These are phyloP conservation scores for Annulohypoxylon truncatum DNA, from an alignment of 2,329 filamentous ascomycete species.

Conservation along the genomic window DNA sequence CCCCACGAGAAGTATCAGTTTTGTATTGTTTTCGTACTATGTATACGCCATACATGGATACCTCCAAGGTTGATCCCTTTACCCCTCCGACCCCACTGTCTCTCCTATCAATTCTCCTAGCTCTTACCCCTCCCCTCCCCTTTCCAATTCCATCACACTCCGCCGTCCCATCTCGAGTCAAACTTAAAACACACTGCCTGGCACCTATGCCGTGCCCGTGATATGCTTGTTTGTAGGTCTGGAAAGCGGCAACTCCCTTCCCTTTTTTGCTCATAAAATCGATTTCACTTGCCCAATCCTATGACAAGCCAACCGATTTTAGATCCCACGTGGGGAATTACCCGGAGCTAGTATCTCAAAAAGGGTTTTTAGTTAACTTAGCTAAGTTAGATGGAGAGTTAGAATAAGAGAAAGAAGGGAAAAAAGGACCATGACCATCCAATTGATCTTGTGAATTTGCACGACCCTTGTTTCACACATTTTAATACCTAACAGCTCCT, in stretches of 20 bases:
- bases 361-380: background rate
- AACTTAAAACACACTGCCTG: slow-evolving; percentile 33
- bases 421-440: background rate
- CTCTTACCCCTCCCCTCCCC: slow-evolving; percentile 18
- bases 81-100: slow-evolving; percentile 36
- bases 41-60: background rate
- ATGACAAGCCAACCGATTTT: slow-evolving; percentile 33
- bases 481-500: slow-evolving; percentile 4
- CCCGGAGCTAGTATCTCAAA: slow-evolving; percentile 10
- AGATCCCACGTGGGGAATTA: slow-evolving; percentile 45
- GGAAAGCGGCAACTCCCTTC: slow-evolving; percentile 13
- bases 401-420: slow-evolving; percentile 5
- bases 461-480: slow-evolving; percentile 14
- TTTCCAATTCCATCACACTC: slow-evolving; percentile 23
- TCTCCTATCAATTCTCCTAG: slow-evolving; percentile 26
- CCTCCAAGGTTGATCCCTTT: slow-evolving; percentile 9
- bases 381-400: slow-evolving; percentile 11
- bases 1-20: slow-evolving; percentile 20
- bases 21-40: background rate
- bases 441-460: slow-evolving; percentile 5
- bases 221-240: slow-evolving; percentile 7
- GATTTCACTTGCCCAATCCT: slow-evolving; percentile 7
- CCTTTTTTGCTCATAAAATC: slow-evolving; percentile 10
- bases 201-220: slow-evolving; percentile 12
- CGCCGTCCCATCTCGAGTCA: slow-evolving; percentile 29